Evolutionary conservation across 176 grass and related monocot genomes (phyloP).

Genomic region (Cymbopogon citratus): DNA sequence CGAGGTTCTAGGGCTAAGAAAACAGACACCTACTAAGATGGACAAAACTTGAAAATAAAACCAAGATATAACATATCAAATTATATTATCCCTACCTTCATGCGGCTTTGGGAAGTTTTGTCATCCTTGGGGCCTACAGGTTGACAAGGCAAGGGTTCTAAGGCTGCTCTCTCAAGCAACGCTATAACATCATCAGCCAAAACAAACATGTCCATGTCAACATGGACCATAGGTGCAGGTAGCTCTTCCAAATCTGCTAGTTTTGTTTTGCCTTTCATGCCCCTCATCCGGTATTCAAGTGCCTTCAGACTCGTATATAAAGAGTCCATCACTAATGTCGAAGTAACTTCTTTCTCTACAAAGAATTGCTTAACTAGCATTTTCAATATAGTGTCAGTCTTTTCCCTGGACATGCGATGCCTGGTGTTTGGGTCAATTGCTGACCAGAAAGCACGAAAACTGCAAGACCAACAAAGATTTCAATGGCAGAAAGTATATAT

Average conservation of each 20-base stretch:
- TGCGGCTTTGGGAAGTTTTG: constrained; percentile 62
- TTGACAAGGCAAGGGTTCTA: constrained; percentile 59
- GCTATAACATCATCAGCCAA: constrained; percentile 79
- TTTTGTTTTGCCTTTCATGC: constrained; percentile 58
- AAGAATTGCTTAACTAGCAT: constrained; percentile 86
- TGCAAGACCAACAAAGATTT: constrained; percentile 43
- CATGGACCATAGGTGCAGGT: constrained; percentile 54
- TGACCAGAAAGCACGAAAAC: constrained; percentile 80
- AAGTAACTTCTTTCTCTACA: constrained; percentile 90
- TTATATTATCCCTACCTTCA: constrained; percentile 38
- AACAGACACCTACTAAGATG: constrained; percentile 29
- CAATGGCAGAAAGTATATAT: not conserved
- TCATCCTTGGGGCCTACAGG: constrained; percentile 64
- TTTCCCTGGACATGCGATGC: constrained; percentile 72
- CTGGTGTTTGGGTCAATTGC: constrained; percentile 52
- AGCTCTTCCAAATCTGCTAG: constrained; percentile 59
- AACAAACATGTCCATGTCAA: constrained; percentile 81
- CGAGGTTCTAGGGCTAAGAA: constrained; percentile 22
- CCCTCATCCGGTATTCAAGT: constrained; percentile 65
- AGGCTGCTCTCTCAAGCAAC: constrained; percentile 66
- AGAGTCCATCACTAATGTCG: constrained; percentile 89
- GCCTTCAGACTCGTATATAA: constrained; percentile 66
- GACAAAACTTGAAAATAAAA: constrained; percentile 28
- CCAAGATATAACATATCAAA: constrained; percentile 28
- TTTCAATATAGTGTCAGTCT: constrained; percentile 64